Evolutionary conservation across 2,329 filamentous ascomycete species (phyloP).

Genomic region (Corynespora cassiicola): DNA sequence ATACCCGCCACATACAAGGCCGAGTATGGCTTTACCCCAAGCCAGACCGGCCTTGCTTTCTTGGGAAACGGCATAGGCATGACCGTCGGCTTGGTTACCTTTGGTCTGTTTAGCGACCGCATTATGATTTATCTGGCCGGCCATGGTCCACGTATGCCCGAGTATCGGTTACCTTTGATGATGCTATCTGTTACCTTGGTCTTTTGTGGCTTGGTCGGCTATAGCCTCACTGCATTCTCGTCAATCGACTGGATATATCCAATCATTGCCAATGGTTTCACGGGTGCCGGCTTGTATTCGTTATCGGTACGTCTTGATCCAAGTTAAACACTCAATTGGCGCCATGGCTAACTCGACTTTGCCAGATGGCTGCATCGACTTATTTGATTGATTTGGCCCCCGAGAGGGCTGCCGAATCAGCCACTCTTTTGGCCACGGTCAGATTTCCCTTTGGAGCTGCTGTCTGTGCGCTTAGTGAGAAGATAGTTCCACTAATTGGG

Average conservation of each 20-base stretch:
- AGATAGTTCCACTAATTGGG: not conserved
- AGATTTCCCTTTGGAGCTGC: slow-evolving; percentile 4
- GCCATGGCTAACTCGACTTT: not conserved
- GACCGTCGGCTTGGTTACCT: slow-evolving; percentile 2
- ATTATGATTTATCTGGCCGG: slow-evolving; percentile 3
- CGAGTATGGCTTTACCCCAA: slow-evolving; percentile 7
- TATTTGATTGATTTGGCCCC: slow-evolving; percentile 5
- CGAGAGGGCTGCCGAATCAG: slow-evolving; percentile 3
- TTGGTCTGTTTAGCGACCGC: slow-evolving; percentile 4
- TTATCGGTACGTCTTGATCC: slow-evolving; percentile 3
- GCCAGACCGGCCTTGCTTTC: slow-evolving; percentile 5
- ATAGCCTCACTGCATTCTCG: slow-evolving; percentile 1
- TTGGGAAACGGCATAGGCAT: slow-evolving; percentile 5
- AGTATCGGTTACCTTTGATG: slow-evolving; percentile 5
- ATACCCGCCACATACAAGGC: slow-evolving; percentile 6
- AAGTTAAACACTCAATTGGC: not conserved
- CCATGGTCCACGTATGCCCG: not conserved
- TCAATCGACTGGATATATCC: slow-evolving; percentile 3
- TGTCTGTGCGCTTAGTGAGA: slow-evolving; percentile 1
- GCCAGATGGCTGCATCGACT: slow-evolving; percentile 1
- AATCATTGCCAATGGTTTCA: slow-evolving; percentile 3
- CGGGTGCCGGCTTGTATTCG: slow-evolving; percentile 5
- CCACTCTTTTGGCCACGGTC: slow-evolving; percentile 1
- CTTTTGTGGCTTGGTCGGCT: not conserved
- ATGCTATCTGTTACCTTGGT: slow-evolving; percentile 1